A percentile compares a stretch with the other conserved stretches of the same genome.
phyloP scores from a whole-genome alignment of 768 basidiomycete genomes.

The Boletus vinaceobasis region DNA sequence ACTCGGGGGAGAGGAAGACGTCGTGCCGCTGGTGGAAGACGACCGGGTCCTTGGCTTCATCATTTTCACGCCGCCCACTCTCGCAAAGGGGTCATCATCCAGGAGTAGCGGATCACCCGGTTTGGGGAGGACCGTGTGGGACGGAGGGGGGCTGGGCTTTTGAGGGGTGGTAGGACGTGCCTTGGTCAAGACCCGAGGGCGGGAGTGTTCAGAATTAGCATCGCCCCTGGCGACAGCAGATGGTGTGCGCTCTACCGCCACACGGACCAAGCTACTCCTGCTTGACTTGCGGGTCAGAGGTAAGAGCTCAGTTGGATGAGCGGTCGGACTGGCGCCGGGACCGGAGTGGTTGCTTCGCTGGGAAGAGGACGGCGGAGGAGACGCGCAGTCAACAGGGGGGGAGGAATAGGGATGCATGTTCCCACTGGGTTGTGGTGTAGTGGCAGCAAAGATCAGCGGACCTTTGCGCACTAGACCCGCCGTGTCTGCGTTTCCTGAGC shows the following conservation, averaged over 20 bases:
- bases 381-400: conserved; percentile 23
- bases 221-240: conserved; percentile 11
- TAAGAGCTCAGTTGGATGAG: conserved; percentile 13
- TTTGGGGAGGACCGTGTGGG: conserved; percentile 5
- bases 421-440: conserved; percentile 20
- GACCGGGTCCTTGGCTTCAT: conserved; percentile 24
- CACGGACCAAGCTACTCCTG: conserved; percentile 7
- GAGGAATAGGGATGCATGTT: conserved; percentile 22
- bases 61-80: conserved; percentile 50
- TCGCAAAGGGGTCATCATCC: conserved; percentile 49
- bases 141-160: conserved; percentile 12
- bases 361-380: conserved; percentile 4
- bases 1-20: not conserved
- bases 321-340: not conserved
- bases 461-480: conserved; percentile 37
- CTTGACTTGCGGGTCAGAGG: conserved; percentile 15
- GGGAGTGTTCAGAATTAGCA: conserved; percentile 9
- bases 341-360: conserved; percentile 1
- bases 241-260: conserved; percentile 9
- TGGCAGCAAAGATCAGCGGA: conserved; percentile 61
- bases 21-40: not conserved
- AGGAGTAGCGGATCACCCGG: conserved; percentile 25
- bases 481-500: conserved; percentile 16
- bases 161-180: conserved; percentile 34
- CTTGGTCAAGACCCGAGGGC: conserved; percentile 30